Base-by-base conservation (phyloP, 257 asterid species). In the Coffea eugenioides region DNA sequence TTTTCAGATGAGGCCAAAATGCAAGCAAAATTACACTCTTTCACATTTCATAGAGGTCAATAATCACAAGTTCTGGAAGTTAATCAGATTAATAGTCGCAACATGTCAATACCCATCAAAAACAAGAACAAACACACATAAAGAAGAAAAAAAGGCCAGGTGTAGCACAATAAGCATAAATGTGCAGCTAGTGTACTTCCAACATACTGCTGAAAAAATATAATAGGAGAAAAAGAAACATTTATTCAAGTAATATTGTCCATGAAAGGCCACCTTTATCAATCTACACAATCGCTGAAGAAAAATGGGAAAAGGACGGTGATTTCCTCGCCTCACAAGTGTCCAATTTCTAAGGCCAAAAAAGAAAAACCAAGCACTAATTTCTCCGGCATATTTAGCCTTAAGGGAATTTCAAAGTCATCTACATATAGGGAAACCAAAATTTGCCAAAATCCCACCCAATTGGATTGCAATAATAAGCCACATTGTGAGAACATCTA, bases 31-130 rank as follows among this genome's bases (percentile, higher is more conserved):
- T 39, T 52, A 39, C 25, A 41, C 41, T 69, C 41, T 46, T 14
- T 62, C 54, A 41, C 59, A 70, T 59, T 46, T 78, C 34, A 52
- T 45, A 46, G 31, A 16, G 41, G 59, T 79, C 73, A 61, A 64
- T 52, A 23, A 31, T 31, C n/a, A 64, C n/a, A 75, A 45, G 45
- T 51, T 23, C 51, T 54, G 56, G 18, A 34, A 74, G 10, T 23
- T 23, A 36, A 57, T 34, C 69, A 57, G 39, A 25, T 54, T 45
- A 34, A 21, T 16, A 74, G 57, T 54, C 34, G 34, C 49, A 73
- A 46, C 9, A n/a, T 59, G 39, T 20, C 46, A 65, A 77, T 15
- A 23, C 11, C 21, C 43, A 54, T 46, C 67, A 64, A 6, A 41
- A 23, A 8, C 59, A 57, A 21, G 46, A 61, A 39, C 59, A 79